Percentiles rank a stretch among this genome's conserved stretches.
These are phyloP conservation scores for Torrubiella hemipterigena DNA, from an alignment of 2,329 filamentous ascomycete species.

Conservation along the genomic window DNA sequence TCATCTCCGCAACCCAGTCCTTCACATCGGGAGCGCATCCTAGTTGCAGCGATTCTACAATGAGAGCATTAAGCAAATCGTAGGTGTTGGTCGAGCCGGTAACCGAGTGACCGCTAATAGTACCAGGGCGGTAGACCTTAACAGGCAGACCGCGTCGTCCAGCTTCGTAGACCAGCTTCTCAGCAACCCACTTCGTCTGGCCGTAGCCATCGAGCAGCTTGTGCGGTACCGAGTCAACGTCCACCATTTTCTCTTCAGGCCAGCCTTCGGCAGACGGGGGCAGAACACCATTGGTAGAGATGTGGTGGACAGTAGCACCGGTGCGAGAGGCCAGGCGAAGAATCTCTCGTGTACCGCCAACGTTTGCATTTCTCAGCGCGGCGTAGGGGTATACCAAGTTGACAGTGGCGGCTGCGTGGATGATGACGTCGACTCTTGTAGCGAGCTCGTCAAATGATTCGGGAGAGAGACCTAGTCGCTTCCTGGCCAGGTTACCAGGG, in stretches of 20 bases:
- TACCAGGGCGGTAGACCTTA: slow-evolving; percentile 61
- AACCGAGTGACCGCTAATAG: slow-evolving; percentile 65
- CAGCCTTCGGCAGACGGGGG: slow-evolving; percentile 59
- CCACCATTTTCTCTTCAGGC: slow-evolving; percentile 56
- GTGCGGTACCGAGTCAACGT: slow-evolving; percentile 54
- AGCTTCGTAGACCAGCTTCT: slow-evolving; percentile 61
- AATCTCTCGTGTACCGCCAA: slow-evolving; percentile 67
- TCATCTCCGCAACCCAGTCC: slow-evolving; percentile 74
- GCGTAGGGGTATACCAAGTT: slow-evolving; percentile 76
- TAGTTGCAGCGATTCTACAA: slow-evolving; percentile 66
- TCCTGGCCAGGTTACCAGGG: slow-evolving; percentile 59
- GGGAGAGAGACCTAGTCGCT: slow-evolving; percentile 54
- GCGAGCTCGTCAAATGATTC: slow-evolving; percentile 56
- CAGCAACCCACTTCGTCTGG: slow-evolving; percentile 73
- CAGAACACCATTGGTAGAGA: slow-evolving; percentile 71
- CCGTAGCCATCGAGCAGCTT: slow-evolving; percentile 64
- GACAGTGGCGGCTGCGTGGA: slow-evolving; percentile 68
- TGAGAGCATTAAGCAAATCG: slow-evolving; percentile 63
- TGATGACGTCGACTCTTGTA: slow-evolving; percentile 55
- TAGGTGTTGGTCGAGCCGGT: slow-evolving; percentile 68
- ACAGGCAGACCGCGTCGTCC: slow-evolving; percentile 56
- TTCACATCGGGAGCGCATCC: slow-evolving; percentile 59
- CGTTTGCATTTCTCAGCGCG: slow-evolving; percentile 60
- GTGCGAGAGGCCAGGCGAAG: slow-evolving; percentile 55
- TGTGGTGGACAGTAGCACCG: slow-evolving; percentile 63